A percentile compares a stretch with the other conserved stretches of the same genome.
Conservation (phyloP, 2,329 filamentous ascomycete species). For the Chalara sp. region DNA sequence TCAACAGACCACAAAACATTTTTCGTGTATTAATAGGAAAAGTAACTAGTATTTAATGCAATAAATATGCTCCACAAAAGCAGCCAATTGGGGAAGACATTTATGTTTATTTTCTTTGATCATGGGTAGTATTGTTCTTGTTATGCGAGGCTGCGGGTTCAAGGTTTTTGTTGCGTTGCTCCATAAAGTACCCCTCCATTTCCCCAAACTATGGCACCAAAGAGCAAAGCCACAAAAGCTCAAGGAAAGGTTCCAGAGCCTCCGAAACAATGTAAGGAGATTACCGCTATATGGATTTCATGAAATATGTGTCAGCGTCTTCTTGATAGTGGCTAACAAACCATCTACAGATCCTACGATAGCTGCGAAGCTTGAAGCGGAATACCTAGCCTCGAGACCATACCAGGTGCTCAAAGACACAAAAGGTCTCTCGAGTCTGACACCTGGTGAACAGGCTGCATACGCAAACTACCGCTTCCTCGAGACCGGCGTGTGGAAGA, state of each 20-base stretch:
- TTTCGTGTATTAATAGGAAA: too few relatives aligned
- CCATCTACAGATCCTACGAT: slow-evolving; percentile 13
- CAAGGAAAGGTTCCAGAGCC: slow-evolving; percentile 15
- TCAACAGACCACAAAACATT: too few relatives aligned
- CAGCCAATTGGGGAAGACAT: too few relatives aligned
- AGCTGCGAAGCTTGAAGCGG: slow-evolving; percentile 17
- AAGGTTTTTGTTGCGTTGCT: slow-evolving; percentile 1
- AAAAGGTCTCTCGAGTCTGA: slow-evolving; percentile 15
- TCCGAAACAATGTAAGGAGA: slow-evolving; percentile 17
- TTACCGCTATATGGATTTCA: too few relatives aligned
- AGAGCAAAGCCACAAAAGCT: slow-evolving; percentile 10
- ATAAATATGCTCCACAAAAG: too few relatives aligned
- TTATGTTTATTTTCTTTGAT: not conserved
- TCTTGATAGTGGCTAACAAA: too few relatives aligned
- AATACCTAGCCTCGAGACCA: slow-evolving; percentile 20
- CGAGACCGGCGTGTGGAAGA: slow-evolving; percentile 18
- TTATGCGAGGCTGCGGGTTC: slow-evolving; percentile 15
- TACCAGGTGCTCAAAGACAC: slow-evolving; percentile 15
- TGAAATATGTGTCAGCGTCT: too few relatives aligned
- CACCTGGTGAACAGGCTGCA: slow-evolving; percentile 16
- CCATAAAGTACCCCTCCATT: slow-evolving; percentile 7
- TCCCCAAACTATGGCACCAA: slow-evolving; percentile 20
- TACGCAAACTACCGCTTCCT: slow-evolving; percentile 19
- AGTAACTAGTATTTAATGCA: too few relatives aligned
- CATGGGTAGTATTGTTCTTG: not conserved